phyloP scores from a whole-genome alignment of 352 stramenopile species.

The Globisporangium lucens region DNA sequence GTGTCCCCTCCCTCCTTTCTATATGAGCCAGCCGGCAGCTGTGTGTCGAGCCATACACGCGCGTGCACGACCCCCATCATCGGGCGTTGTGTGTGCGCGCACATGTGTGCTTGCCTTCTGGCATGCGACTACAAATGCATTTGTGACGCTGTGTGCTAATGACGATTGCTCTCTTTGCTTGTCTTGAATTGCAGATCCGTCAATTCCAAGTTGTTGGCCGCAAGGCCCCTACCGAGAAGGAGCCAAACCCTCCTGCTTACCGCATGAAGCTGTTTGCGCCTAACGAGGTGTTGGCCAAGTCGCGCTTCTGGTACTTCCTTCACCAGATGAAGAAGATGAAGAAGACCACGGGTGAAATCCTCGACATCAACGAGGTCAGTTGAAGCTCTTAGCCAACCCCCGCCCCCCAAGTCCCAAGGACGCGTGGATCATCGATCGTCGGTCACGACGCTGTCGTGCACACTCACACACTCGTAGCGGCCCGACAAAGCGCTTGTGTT shows the following conservation, averaged over 20 bases:
- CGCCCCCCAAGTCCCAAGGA: neutral
- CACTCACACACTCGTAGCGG: constrained; percentile 42
- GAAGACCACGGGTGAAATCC: constrained; percentile 99
- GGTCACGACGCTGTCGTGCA: neutral
- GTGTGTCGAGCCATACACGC: neutral
- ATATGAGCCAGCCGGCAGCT: neutral
- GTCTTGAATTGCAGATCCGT: constrained; percentile 74
- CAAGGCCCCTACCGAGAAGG: constrained; percentile 97
- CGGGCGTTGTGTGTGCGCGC: neutral
- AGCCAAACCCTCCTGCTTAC: constrained; percentile 98
- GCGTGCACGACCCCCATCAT: neutral
- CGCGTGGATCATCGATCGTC: neutral
- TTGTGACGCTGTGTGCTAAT: neutral
- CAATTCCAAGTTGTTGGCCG: constrained; percentile 99
- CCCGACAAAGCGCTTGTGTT: constrained; percentile 69
- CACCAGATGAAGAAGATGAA: constrained; percentile 99
- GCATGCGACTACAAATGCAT: neutral
- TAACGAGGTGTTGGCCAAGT: constrained; percentile 98
- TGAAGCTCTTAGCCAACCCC: neutral
- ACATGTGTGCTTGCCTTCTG: neutral
- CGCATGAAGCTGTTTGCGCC: constrained; percentile 98
- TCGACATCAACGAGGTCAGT: constrained; percentile 97
- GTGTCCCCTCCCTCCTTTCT: neutral
- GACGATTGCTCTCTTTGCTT: neutral
- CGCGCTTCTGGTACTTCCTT: constrained; percentile 99